A percentile compares a stretch with the other conserved stretches of the same genome.
These are phyloP conservation scores for Paraphoma sp. DNA, from an alignment of 2,329 filamentous ascomycete genomes.

Conservation along the genomic window DNA sequence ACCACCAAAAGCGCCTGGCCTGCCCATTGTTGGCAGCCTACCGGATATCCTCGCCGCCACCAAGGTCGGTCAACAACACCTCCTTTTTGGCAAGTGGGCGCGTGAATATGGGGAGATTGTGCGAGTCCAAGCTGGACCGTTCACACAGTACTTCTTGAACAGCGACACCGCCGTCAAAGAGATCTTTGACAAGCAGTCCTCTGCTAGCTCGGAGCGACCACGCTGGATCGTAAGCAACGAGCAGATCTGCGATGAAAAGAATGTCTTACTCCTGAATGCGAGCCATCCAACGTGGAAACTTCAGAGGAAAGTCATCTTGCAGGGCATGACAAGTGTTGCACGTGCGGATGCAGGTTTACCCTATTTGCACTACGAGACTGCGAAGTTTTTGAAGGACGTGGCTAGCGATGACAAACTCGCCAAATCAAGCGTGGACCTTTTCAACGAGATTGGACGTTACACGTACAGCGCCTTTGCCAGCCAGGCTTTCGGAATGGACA, in stretches of 20 bases:
- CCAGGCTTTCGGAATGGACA: slow-evolving; percentile 13
- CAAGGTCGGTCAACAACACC: slow-evolving; percentile 5
- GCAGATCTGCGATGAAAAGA: slow-evolving; percentile 13
- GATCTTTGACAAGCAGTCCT: slow-evolving; percentile 48
- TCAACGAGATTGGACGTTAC: slow-evolving; percentile 11
- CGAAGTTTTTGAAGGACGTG: slow-evolving; percentile 11
- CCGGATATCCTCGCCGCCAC: slow-evolving; percentile 6
- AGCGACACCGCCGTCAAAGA: slow-evolving; percentile 50
- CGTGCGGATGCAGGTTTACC: slow-evolving; percentile 9
- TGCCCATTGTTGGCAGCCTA: slow-evolving; percentile 8
- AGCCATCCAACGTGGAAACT: slow-evolving; percentile 12
- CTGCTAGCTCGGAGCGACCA: slow-evolving; percentile 38
- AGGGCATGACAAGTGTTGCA: slow-evolving; percentile 12
- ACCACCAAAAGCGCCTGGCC: slow-evolving; percentile 4
- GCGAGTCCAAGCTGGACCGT: slow-evolving; percentile 7
- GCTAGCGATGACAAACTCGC: not conserved
- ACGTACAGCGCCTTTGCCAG: slow-evolving; percentile 13
- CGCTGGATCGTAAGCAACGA: slow-evolving; percentile 26
- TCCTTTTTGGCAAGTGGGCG: slow-evolving; percentile 7
- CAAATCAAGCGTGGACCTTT: slow-evolving; percentile 2
- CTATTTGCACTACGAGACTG: slow-evolving; percentile 13
- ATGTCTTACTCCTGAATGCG: slow-evolving; percentile 5
- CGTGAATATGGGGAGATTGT: slow-evolving; percentile 7
- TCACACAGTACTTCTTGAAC: slow-evolving; percentile 41
- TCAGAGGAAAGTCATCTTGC: slow-evolving; percentile 8